Evolutionary conservation across 2,329 filamentous ascomycete genomes (phyloP).

Genomic region (Beauveria rudraprayagi): DNA sequence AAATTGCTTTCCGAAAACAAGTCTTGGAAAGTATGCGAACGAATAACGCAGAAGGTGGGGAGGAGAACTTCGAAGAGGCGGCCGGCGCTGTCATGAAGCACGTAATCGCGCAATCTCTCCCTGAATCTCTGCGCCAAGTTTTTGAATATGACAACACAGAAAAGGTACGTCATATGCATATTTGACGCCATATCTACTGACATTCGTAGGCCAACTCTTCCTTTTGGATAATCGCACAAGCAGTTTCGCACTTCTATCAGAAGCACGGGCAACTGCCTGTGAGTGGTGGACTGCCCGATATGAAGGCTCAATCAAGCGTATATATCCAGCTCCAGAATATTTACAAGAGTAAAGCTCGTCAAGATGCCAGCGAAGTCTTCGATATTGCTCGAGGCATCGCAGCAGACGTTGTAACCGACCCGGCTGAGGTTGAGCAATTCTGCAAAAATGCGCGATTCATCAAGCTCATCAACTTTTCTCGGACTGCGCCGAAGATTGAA

Average conservation of each 20-base stretch:
- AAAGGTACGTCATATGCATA: conserved; percentile 35
- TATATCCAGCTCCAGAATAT: conserved; percentile 88
- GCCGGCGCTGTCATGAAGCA: conserved; percentile 79
- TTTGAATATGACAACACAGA: conserved; percentile 56
- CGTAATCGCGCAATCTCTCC: conserved; percentile 60
- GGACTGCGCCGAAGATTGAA: conserved; percentile 38
- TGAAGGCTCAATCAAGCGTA: conserved; percentile 88
- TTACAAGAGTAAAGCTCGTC: conserved; percentile 80
- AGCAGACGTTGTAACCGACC: conserved; percentile 47
- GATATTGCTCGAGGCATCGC: conserved; percentile 47
- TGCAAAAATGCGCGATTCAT: conserved; percentile 94
- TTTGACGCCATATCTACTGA: conserved; percentile 14
- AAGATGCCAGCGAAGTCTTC: conserved; percentile 70
- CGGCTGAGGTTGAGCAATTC: conserved; percentile 77
- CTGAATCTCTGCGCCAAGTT: conserved; percentile 64
- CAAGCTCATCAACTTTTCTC: conserved; percentile 63
- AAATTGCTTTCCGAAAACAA: conserved; percentile 68
- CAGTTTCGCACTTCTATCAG: conserved; percentile 68
- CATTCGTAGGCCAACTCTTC: conserved; percentile 40
- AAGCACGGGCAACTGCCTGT: conserved; percentile 70
- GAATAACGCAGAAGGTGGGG: conserved; percentile 72
- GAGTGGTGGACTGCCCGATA: conserved; percentile 83
- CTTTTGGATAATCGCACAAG: conserved; percentile 86
- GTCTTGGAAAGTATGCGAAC: conserved; percentile 61
- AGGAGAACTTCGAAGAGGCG: conserved; percentile 97